Conservation (phyloP, 306 rosid genomes). For the Pterocarpus santalinus region DNA sequence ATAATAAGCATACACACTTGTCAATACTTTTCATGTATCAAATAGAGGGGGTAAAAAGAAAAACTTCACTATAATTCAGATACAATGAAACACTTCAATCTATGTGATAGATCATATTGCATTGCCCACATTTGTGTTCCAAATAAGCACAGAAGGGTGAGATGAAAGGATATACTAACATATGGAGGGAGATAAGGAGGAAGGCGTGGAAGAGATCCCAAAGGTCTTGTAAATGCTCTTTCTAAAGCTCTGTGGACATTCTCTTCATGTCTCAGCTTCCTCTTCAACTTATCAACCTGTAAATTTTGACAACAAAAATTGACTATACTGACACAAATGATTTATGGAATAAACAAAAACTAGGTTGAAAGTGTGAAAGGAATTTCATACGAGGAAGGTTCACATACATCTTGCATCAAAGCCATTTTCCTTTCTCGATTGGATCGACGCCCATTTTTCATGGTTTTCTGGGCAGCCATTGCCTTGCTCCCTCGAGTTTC, state of each 20-base stretch:
- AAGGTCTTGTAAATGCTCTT: conserved; percentile 90
- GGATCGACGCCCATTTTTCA: conserved; percentile 63
- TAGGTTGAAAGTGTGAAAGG: background rate
- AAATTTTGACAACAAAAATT: conserved; percentile 23
- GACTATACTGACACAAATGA: conserved; percentile 15
- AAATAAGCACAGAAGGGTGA: background rate
- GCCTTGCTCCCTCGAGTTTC: conserved; percentile 61
- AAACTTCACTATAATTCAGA: background rate
- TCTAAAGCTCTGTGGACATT: conserved; percentile 94
- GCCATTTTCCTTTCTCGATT: conserved; percentile 82
- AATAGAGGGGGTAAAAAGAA: background rate
- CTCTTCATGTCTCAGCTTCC: conserved; percentile 95
- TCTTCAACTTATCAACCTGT: conserved; percentile 93
- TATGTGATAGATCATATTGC: background rate
- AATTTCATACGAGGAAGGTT: background rate
- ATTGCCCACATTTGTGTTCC: conserved; percentile 19
- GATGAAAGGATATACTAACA: conserved; percentile 57
- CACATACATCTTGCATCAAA: conserved; percentile 81
- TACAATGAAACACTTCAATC: background rate
- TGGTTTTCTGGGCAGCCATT: conserved; percentile 60
- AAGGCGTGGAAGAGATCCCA: conserved; percentile 96
- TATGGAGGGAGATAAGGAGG: conserved; percentile 97
- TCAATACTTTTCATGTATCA: conserved; percentile 24
- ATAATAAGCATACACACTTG: conserved; percentile 36
- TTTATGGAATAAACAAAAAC: background rate